Conservation (phyloP, 805 yeast genomes). For the Sugiyamaella americana region DNA sequence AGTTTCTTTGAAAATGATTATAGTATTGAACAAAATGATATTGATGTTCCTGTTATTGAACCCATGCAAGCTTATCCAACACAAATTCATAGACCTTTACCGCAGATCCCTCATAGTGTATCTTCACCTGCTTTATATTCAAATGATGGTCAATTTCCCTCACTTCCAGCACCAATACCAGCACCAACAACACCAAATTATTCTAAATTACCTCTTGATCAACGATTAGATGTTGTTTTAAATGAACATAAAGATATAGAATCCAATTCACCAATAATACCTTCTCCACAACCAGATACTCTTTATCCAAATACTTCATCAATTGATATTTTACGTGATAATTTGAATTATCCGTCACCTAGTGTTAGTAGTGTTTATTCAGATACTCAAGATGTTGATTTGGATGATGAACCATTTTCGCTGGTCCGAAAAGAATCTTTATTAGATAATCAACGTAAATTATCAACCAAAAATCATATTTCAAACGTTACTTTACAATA, state of each 20-base stretch:
- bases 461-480: slow-evolving; percentile 22
- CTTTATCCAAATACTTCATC: not conserved
- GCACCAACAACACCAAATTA: not conserved
- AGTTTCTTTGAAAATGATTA: not conserved
- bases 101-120: slow-evolving; percentile 15
- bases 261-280: not conserved
- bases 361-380: slow-evolving; percentile 14
- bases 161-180: not conserved
- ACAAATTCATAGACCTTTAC: slow-evolving; percentile 18
- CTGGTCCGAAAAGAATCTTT: slow-evolving; percentile 30
- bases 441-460: slow-evolving; percentile 28
- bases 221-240: slow-evolving; percentile 6
- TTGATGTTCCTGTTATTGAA: slow-evolving; percentile 21
- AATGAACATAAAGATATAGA: not conserved
- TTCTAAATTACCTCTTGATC: slow-evolving; percentile 1
- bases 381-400: slow-evolving; percentile 9
- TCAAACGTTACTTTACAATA: slow-evolving; percentile 4
- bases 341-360: slow-evolving; percentile 5
- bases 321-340: not conserved
- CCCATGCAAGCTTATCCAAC: slow-evolving; percentile 9
- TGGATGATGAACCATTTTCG: slow-evolving; percentile 5
- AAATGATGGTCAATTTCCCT: slow-evolving; percentile 2
- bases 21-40: slow-evolving; percentile 3
- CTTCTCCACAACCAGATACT: not conserved
- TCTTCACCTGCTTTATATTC: slow-evolving; percentile 2